Percentiles rank a stretch among this genome's conserved stretches.
Evolutionary conservation across 2,329 filamentous ascomycete species (phyloP).

Genomic region (Huntiella abstrusa): DNA sequence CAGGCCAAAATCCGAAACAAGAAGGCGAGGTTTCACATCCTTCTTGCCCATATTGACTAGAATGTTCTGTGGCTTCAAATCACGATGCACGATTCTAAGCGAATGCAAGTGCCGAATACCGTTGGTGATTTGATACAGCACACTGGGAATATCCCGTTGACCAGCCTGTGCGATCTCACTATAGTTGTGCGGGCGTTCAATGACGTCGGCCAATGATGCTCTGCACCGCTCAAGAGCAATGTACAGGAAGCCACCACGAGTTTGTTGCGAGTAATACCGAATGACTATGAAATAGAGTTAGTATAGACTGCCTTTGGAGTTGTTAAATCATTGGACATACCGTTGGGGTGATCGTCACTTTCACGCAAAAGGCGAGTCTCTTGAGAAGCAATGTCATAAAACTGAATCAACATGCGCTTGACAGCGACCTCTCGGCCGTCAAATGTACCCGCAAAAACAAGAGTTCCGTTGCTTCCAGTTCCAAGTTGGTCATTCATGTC

Average conservation of each 20-base stretch:
- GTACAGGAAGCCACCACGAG: constrained; percentile 78
- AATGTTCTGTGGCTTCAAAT: constrained; percentile 96
- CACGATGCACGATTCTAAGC: constrained; percentile 86
- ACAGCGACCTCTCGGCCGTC: constrained; percentile 86
- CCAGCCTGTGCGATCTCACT: constrained; percentile 52
- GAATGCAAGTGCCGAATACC: constrained; percentile 79
- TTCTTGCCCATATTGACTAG: constrained; percentile 60
- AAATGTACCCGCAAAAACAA: constrained; percentile 87
- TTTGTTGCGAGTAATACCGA: constrained; percentile 84
- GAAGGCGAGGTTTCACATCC: constrained; percentile 54
- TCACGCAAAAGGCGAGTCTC: constrained; percentile 81
- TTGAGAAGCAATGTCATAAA: constrained; percentile 86
- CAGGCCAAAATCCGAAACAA: constrained; percentile 93
- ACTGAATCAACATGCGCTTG: constrained; percentile 90
- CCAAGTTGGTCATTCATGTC: constrained; percentile 44
- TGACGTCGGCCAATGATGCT: constrained; percentile 78
- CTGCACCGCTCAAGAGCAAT: constrained; percentile 91
- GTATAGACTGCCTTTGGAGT: background rate
- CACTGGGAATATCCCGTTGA: constrained; percentile 55
- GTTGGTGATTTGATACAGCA: constrained; percentile 75
- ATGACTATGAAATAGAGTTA: constrained; percentile 42
- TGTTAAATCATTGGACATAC: constrained; percentile 19
- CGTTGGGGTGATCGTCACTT: constrained; percentile 86
- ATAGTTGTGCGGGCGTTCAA: constrained; percentile 54
- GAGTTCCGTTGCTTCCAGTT: constrained; percentile 87